Conservation (phyloP, 2,329 filamentous ascomycete genomes). For the Monilinia polystroma region DNA sequence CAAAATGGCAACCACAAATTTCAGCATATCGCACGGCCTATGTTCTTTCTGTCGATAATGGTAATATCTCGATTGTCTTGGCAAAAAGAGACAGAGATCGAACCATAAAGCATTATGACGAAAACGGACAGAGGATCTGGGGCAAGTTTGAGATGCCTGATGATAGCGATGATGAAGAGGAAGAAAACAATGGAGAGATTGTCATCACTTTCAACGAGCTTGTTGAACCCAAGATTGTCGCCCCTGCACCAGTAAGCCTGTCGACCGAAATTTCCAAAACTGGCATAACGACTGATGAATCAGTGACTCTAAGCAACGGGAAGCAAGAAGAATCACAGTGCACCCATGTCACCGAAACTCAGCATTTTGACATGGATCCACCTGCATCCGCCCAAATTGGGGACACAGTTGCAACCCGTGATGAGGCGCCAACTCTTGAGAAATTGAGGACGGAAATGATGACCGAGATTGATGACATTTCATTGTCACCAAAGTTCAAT, state of each 20-base stretch:
- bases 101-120: conserved; percentile 60
- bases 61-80: conserved; percentile 59
- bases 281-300: conserved; percentile 20
- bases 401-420: conserved; percentile 22
- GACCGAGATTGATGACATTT: conserved; percentile 25
- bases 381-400: conserved; percentile 1
- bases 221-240: conserved; percentile 65
- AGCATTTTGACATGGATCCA: conserved; percentile 27
- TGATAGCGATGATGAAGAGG: conserved; percentile 56
- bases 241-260: conserved; percentile 41
- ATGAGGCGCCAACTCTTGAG: conserved; percentile 32
- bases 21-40: conserved; percentile 64
- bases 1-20: conserved; percentile 65
- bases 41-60: conserved; percentile 55
- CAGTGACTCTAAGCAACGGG: conserved; percentile 16
- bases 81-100: conserved; percentile 66
- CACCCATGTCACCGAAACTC: conserved; percentile 37
- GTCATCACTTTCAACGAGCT: conserved; percentile 61
- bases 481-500: conserved; percentile 39
- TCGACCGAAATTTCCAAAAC: conserved; percentile 18
- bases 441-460: conserved; percentile 32
- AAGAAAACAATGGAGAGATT: conserved; percentile 60
- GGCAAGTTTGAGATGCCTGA: conserved; percentile 74
- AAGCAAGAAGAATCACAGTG: conserved; percentile 28
- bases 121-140: conserved; percentile 71